A percentile compares a stretch with the other conserved stretches of the same genome.
Evolutionary conservation across 2,329 filamentous ascomycete genomes (phyloP).

Genomic region (Thelonectria discophora): DNA sequence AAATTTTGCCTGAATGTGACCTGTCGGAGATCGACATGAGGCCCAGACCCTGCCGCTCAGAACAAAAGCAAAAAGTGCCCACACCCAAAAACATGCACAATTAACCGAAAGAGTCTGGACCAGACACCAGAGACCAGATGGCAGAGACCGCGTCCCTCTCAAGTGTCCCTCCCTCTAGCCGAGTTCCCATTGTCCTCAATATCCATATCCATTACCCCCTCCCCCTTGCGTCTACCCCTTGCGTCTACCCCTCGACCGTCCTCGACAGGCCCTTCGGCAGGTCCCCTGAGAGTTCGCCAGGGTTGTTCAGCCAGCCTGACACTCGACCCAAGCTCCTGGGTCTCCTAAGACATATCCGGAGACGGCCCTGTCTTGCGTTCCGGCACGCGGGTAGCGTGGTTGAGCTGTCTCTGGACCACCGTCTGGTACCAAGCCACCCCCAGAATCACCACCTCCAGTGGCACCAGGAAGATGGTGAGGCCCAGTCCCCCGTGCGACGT

Average conservation of each 20-base stretch:
- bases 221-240: not conserved
- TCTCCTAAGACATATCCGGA: slow-evolving; percentile 32
- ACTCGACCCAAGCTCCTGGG: slow-evolving; percentile 25
- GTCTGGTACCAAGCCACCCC: slow-evolving; percentile 56
- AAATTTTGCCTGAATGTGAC: slow-evolving; percentile 24
- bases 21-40: slow-evolving; percentile 21
- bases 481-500: slow-evolving; percentile 63
- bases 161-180: not conserved
- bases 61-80: slow-evolving; percentile 13
- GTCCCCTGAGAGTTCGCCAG: too few species aligned
- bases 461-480: slow-evolving; percentile 65
- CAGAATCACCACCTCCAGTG: slow-evolving; percentile 62
- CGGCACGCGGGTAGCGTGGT: slow-evolving; percentile 32
- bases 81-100: not conserved
- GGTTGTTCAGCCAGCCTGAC: slow-evolving; percentile 8
- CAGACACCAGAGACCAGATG: too few species aligned
- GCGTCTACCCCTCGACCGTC: not conserved
- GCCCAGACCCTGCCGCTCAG: slow-evolving; percentile 21
- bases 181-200: not conserved
- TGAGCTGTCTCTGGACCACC: slow-evolving; percentile 54
- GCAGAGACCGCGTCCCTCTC: too few species aligned
- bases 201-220: too few species aligned
- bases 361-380: slow-evolving; percentile 48
- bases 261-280: not conserved
- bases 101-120: slow-evolving; percentile 24